Evolutionary conservation across 2,329 filamentous ascomycete genomes (phyloP).

Genomic region (Zymoseptoria crescenta): DNA sequence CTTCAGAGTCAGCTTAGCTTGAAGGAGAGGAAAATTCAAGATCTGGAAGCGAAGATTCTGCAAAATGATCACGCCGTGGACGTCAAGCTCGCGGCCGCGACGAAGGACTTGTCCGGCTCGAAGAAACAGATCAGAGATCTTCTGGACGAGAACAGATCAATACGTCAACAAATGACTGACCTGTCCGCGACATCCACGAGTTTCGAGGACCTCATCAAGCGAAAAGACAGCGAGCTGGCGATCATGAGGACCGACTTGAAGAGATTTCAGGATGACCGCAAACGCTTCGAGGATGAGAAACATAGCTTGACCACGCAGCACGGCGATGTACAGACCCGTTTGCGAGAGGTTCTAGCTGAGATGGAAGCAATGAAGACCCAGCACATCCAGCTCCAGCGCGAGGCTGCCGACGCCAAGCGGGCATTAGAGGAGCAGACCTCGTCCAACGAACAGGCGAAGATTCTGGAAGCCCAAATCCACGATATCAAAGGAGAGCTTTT

Average conservation of each 20-base stretch:
- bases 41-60: conserved; percentile 75
- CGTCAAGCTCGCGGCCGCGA: conserved; percentile 67
- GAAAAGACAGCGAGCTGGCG: conserved; percentile 87
- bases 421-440: conserved; percentile 82
- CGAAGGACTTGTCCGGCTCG: conserved; percentile 69
- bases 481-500: conserved; percentile 82
- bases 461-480: conserved; percentile 79
- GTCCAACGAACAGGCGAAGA: conserved; percentile 79
- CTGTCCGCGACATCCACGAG: conserved; percentile 86
- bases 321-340: conserved; percentile 64
- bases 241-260: conserved; percentile 78
- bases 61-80: conserved; percentile 84
- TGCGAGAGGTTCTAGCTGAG: conserved; percentile 81
- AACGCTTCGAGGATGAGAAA: conserved; percentile 71
- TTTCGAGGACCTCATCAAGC: conserved; percentile 86
- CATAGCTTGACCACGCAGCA: conserved; percentile 64
- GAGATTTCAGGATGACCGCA: conserved; percentile 73
- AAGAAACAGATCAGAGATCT: conserved; percentile 71
- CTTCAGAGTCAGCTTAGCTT: conserved; percentile 81
- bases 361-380: conserved; percentile 79
- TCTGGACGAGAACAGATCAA: conserved; percentile 68
- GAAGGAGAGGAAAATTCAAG: conserved; percentile 82
- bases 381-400: conserved; percentile 74
- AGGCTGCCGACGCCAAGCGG: conserved; percentile 79
- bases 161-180: conserved; percentile 78